Evolutionary conservation across 768 basidiomycete species (phyloP), one percentile per base, ranked within the genome.

Genomic region (Suillus subluteus): DNA sequence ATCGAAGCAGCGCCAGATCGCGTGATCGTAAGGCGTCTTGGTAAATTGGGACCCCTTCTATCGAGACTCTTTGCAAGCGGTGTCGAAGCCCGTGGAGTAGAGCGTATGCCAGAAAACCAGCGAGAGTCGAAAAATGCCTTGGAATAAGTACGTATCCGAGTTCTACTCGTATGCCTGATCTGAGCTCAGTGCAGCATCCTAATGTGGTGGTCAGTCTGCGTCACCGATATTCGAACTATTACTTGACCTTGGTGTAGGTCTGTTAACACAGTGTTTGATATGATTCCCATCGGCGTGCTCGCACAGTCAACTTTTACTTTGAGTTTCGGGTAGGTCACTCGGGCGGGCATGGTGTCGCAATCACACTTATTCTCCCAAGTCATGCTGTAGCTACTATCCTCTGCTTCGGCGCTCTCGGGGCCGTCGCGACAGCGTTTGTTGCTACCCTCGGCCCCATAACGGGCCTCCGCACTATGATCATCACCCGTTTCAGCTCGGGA

Each of bases 391-490:
- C 82, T 1, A 79, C 79, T 5, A 85, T 81, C 30, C 66, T 85
- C 35, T 79, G 80, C 70, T 87, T 87, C 65, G 78, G 78, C 40
- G 80, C 82, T 23, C 73, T 86, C 30, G 84, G 83, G 6, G 76
- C 76, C 5, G 66, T 78, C 6, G 74, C 76, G 9, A 80, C 82
- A 0, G 83, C 84, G 2, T 86, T 86, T 69, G 83, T 87, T 55
- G 84, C 86, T 21, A 85, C 81, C 8, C 75, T 88, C 11, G 87
- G 86, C 1, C 86, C 87, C 0, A 72, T 74, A 67, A 87, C 84
- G 1, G 86, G 86, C 13, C 74, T 87, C 30, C 79, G 86, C 7
- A 86, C 85, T 0, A 87, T 87, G 84, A 75, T 86, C 52, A 84
- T 84, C 61, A 74, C 80, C 4, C 79, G 85, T 2, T 86, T 79